Conservation (phyloP, 805 yeast genomes). For the Groenewaldozyma salmanticensis region DNA sequence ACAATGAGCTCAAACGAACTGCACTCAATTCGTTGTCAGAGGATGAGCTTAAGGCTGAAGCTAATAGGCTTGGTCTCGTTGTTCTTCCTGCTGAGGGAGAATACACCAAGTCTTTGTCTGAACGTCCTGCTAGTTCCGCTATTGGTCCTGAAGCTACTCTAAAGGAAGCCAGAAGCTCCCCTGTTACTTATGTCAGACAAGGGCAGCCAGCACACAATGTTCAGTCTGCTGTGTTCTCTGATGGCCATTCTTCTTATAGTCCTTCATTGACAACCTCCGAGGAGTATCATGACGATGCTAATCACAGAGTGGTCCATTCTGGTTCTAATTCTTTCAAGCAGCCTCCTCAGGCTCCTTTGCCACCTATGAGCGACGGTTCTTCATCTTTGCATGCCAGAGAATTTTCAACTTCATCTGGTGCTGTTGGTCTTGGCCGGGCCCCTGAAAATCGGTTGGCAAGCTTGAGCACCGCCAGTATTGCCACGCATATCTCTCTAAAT, state of each 20-base stretch:
- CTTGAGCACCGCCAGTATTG: conserved; percentile 17
- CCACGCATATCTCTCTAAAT: conserved; percentile 14
- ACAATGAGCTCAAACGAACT: conserved; percentile 7
- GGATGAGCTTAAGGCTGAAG: conserved; percentile 10
- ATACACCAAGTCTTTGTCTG: not conserved
- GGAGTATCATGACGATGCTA: not conserved
- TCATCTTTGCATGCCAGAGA: not conserved
- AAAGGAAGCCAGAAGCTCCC: conserved; percentile 4
- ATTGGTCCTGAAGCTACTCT: conserved; percentile 1
- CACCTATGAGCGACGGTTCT: conserved; percentile 2
- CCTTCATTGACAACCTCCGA: not conserved
- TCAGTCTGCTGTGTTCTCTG: conserved; percentile 13
- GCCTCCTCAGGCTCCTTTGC: conserved; percentile 5
- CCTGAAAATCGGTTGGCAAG: not conserved
- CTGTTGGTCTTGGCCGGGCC: not conserved
- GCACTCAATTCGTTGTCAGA: conserved; percentile 1
- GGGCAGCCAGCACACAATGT: conserved; percentile 2
- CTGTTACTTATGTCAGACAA: conserved; percentile 10
- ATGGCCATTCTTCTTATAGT: not conserved
- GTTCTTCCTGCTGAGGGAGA: conserved; percentile 12
- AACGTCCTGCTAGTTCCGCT: not conserved
- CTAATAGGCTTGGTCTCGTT: conserved; percentile 14
- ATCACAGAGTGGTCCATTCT: not conserved
- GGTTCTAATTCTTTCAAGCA: not conserved
- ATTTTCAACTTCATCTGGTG: not conserved